These are phyloP conservation scores for Rubus parviflorus DNA, from an alignment of 306 rosid species.

Conservation along the genomic window DNA sequence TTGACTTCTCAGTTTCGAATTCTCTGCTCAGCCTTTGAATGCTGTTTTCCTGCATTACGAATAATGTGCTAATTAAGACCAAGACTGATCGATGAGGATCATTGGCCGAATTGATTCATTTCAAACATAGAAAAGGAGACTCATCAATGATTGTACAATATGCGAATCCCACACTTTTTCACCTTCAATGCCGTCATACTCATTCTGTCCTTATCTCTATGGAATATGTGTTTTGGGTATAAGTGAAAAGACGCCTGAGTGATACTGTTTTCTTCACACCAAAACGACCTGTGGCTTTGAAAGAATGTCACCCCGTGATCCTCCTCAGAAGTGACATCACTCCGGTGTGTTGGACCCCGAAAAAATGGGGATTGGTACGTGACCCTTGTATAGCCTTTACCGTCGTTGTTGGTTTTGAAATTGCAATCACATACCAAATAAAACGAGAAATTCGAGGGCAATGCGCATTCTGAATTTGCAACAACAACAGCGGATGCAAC, in stretches of 20 bases:
- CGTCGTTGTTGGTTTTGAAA: neutral
- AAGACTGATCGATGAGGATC: too few relatives aligned
- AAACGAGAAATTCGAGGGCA: neutral
- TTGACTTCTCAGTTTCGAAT: too few relatives aligned
- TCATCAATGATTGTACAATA: too few relatives aligned
- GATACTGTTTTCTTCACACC: neutral
- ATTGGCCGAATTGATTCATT: too few relatives aligned
- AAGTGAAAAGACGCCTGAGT: neutral
- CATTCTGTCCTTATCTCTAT: too few relatives aligned
- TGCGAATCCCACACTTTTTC: too few relatives aligned
- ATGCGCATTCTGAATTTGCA: neutral
- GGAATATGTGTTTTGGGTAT: too few relatives aligned
- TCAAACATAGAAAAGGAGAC: too few relatives aligned
- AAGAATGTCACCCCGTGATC: neutral
- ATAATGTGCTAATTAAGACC: too few relatives aligned
- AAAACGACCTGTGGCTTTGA: fast-evolving
- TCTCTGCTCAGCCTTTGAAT: too few relatives aligned
- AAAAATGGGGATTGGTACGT: fast-evolving
- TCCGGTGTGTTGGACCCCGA: fast-evolving
- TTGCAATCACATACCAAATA: neutral
- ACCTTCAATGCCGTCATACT: too few relatives aligned
- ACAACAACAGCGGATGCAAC: constrained; percentile 3
- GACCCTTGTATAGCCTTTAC: neutral
- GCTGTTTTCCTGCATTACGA: too few relatives aligned
- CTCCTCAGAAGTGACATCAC: neutral